These are phyloP conservation scores for Spongiforma sp. DNA, from an alignment of 1,284 basidiomycete genomes.

Conservation along the genomic window DNA sequence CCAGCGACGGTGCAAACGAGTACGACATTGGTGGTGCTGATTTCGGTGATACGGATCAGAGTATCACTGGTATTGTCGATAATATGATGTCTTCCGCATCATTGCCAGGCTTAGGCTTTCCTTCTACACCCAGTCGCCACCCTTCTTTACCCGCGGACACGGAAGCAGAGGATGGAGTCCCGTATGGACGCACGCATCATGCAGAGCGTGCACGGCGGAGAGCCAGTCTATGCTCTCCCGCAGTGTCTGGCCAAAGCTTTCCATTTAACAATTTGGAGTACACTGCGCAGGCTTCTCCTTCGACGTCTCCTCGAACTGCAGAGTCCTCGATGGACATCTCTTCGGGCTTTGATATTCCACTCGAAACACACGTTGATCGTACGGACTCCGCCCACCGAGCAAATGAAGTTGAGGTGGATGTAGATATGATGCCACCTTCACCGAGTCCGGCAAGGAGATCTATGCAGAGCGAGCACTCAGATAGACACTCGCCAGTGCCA, in stretches of 20 bases:
- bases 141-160: slow-evolving; percentile 52
- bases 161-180: slow-evolving; percentile 68
- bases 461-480: slow-evolving; percentile 18
- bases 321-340: slow-evolving; percentile 26
- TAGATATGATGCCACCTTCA: slow-evolving; percentile 60
- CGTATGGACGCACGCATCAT: slow-evolving; percentile 74
- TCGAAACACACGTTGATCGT: slow-evolving; percentile 57
- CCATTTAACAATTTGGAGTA: slow-evolving; percentile 19
- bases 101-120: slow-evolving; percentile 30
- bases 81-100: slow-evolving; percentile 54
- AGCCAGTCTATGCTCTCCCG: slow-evolving; percentile 34
- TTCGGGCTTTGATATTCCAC: slow-evolving; percentile 42
- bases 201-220: slow-evolving; percentile 48
- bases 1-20: slow-evolving; percentile 27
- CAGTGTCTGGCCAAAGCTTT: slow-evolving; percentile 25
- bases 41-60: slow-evolving; percentile 52
- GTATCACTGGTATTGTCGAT: slow-evolving; percentile 66
- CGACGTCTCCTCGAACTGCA: slow-evolving; percentile 23
- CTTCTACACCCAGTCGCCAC: slow-evolving; percentile 32
- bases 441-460: slow-evolving; percentile 59
- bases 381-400: slow-evolving; percentile 46
- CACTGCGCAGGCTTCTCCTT: slow-evolving; percentile 19
- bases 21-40: slow-evolving; percentile 22
- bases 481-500: slow-evolving; percentile 45
- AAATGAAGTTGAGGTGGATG: slow-evolving; percentile 48